Conservation (phyloP, 1,284 basidiomycete species). For the Trametes hirsuta region DNA sequence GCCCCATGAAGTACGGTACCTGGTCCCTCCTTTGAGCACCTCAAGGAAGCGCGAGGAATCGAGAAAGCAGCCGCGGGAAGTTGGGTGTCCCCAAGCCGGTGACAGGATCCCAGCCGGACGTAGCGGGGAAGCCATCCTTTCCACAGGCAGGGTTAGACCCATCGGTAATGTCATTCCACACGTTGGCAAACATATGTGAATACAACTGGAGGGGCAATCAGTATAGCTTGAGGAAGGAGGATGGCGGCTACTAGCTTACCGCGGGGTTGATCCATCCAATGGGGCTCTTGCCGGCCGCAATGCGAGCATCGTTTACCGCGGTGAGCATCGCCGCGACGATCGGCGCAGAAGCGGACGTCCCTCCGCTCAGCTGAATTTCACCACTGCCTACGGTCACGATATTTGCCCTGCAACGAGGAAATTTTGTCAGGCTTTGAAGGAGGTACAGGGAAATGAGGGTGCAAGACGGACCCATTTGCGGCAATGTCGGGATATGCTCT, state of each 20-base stretch:
- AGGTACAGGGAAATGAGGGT: background rate
- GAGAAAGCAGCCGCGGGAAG: conserved; percentile 3
- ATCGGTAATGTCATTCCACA: conserved; percentile 46
- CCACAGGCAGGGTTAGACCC: conserved; percentile 31
- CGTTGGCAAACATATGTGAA: conserved; percentile 28
- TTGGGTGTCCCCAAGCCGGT: conserved; percentile 25
- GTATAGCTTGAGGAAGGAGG: background rate
- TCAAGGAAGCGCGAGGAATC: conserved; percentile 1
- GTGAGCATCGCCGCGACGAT: conserved; percentile 52
- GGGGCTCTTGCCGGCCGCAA: conserved; percentile 43
- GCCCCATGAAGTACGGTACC: background rate
- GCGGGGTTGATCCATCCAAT: conserved; percentile 63
- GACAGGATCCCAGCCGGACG: conserved; percentile 42
- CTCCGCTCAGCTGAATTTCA: conserved; percentile 27
- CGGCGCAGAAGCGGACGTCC: conserved; percentile 26
- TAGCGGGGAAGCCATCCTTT: conserved; percentile 26
- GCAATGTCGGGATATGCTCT: conserved; percentile 26
- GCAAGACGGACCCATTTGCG: conserved; percentile 18
- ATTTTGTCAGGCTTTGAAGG: background rate
- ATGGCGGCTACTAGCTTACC: background rate
- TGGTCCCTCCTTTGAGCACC: background rate
- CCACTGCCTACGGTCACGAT: conserved; percentile 40
- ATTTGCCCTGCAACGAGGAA: conserved; percentile 28
- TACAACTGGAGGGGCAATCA: conserved; percentile 36
- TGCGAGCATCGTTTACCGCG: conserved; percentile 63